These are phyloP conservation scores for Septoria petroselini DNA, from an alignment of 2,329 filamentous ascomycete species.

Conservation along the genomic window DNA sequence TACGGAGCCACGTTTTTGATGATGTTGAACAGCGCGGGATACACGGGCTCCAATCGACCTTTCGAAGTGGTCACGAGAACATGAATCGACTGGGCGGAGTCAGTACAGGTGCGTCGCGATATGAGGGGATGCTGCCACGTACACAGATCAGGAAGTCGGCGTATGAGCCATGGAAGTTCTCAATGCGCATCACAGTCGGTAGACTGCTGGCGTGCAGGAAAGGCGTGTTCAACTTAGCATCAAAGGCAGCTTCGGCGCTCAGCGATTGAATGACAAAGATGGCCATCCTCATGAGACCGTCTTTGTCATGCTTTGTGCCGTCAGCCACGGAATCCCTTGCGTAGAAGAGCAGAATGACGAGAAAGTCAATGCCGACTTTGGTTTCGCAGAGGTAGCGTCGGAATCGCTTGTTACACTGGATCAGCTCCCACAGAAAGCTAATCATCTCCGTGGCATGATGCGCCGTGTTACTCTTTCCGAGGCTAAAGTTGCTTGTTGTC, in stretches of 20 bases:
- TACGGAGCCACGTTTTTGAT: slow-evolving; percentile 92
- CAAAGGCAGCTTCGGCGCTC: slow-evolving; percentile 89
- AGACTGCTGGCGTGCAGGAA: slow-evolving; percentile 89
- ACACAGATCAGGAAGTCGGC: slow-evolving; percentile 91
- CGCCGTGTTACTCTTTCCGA: slow-evolving; percentile 73
- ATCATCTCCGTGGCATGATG: slow-evolving; percentile 94
- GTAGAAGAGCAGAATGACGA: slow-evolving; percentile 87
- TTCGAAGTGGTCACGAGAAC: slow-evolving; percentile 87
- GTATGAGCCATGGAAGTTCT: slow-evolving; percentile 83
- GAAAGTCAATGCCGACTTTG: slow-evolving; percentile 86
- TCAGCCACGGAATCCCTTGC: slow-evolving; percentile 86
- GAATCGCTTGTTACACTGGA: slow-evolving; percentile 97
- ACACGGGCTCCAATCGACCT: slow-evolving; percentile 84
- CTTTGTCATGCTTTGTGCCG: slow-evolving; percentile 81
- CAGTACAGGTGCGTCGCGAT: slow-evolving; percentile 6
- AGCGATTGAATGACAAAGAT: slow-evolving; percentile 94
- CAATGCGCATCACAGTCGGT: slow-evolving; percentile 74
- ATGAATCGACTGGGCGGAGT: slow-evolving; percentile 69
- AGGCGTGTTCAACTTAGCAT: slow-evolving; percentile 79
- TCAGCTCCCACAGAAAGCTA: slow-evolving; percentile 94
- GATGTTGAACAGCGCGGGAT: slow-evolving; percentile 85
- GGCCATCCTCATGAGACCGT: slow-evolving; percentile 91
- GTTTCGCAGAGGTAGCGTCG: slow-evolving; percentile 96
- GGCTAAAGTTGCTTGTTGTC: slow-evolving; percentile 78
- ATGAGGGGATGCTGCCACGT: slow-evolving; percentile 38